Base-by-base conservation (phyloP, 2,329 filamentous ascomycete species). In the Kalmusia sp. region DNA sequence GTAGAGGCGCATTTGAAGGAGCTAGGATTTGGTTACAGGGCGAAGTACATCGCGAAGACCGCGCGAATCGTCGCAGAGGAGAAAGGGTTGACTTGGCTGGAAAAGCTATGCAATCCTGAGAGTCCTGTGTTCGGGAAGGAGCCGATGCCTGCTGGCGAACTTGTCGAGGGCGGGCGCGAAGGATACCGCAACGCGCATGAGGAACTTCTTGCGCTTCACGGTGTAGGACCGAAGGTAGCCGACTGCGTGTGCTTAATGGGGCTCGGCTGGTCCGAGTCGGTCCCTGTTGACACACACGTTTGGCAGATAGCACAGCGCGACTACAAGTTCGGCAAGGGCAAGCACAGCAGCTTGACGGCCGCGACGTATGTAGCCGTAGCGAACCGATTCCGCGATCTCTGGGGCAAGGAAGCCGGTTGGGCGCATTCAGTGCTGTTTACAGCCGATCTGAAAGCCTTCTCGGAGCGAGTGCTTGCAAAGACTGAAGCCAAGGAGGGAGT, bases 221-320 rank as follows among this genome's bases (percentile, higher is more conserved):
- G 95, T 1, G 96, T 99, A 5, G 95, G 95, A 0, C 95, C 96
- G 1, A 99, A 99, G 73, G 95, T 99, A 0, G 90, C 95, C 5
- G 96, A 99, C 72, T 99, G 96, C 69, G 93, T 98, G 6, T 96
- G 91, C 69, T 79, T 99, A 17, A 97, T 99, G 90, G 96, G 96
- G 0, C 78, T 99, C 12, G 93, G 93, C 24, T 99, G 96, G 93
- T 90, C 90, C 27, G 93, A 98, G 75, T 88, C 93, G 2, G 93
- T 99, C 1, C 95, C 95, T 0, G 91, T 99, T 27, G 95, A 99
- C 74, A 99, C 96, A 1, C 96, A 99, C 76, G 84, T 99, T 11
- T 98, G 93, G 93, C 93, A 98, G 78, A 98, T 99, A 68, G 96
- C 95, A 0, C 91, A 96, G 72, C 84, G 95, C 48, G 95, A 99